Conservation (phyloP, 2,329 filamentous ascomycete genomes). For the Pseudocercospora eumusae region DNA sequence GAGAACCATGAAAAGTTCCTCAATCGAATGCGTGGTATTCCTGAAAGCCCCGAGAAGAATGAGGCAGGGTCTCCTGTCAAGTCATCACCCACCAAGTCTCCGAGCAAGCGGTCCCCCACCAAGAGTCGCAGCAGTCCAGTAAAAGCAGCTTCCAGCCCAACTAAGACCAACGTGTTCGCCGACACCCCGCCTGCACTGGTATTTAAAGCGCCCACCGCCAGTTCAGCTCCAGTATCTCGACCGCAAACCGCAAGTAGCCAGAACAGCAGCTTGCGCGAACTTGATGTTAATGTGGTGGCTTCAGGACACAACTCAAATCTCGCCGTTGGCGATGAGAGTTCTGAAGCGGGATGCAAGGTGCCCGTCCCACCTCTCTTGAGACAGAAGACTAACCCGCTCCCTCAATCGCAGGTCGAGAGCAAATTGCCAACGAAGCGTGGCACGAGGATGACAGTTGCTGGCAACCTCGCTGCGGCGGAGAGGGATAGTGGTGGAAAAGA, state of each 20-base stretch:
- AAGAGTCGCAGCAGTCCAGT: constrained; percentile 33
- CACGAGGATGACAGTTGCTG: constrained; percentile 47
- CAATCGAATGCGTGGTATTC: constrained; percentile 51
- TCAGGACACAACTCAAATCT: constrained; percentile 24
- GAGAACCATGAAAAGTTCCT: constrained; percentile 61
- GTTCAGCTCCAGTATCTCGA: constrained; percentile 32
- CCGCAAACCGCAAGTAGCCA: constrained; percentile 35
- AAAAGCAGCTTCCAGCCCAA: constrained; percentile 36
- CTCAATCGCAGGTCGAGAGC: constrained; percentile 35
- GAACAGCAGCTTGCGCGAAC: constrained; percentile 45
- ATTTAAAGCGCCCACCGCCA: constrained; percentile 21
- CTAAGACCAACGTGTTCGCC: constrained; percentile 39
- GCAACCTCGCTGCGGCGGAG: constrained; percentile 30
- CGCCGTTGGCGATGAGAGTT: constrained; percentile 31
- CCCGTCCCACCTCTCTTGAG: constrained; percentile 47
- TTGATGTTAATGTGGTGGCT: constrained; percentile 50
- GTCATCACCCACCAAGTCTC: constrained; percentile 35
- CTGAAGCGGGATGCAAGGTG: constrained; percentile 38
- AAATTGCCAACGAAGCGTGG: constrained; percentile 49
- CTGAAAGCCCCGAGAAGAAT: constrained; percentile 21
- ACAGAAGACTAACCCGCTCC: constrained; percentile 41
- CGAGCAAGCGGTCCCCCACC: constrained; percentile 40
- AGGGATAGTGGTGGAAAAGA: constrained; percentile 37
- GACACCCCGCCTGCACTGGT: constrained; percentile 36
- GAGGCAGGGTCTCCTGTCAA: constrained; percentile 9